Base-by-base conservation (phyloP, 2,329 filamentous ascomycete genomes). In the Botrytis porri region DNA sequence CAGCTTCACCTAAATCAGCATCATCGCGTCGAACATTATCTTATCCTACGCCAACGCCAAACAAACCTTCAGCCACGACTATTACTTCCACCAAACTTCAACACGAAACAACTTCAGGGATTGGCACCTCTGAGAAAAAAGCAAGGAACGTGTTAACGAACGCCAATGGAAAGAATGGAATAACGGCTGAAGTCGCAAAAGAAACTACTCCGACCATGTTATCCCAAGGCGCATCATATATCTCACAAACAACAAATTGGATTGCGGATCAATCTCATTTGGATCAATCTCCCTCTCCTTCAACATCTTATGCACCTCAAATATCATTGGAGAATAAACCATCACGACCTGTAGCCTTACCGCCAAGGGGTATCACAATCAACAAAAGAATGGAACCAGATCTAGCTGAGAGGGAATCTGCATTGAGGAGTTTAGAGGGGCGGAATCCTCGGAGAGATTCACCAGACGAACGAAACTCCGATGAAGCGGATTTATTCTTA, bases 401-500 rank as follows among this genome's bases (percentile, higher is more conserved):
- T 59, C 35, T 60, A 35, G 25, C 37, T 41, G 70, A 43, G 48
- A 67, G 48, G 32, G 75, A 71, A 54, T 65, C 67, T 37, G 79
- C 80, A 20, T 63, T 80, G 60, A 74, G 75, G 62, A 77, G 77
- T 35, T 69, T 78, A 45, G 79, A 80, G 29, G 77, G 77, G 35
- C 76, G 73, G 59, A 72, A 74, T 37, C 65, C 74, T 29, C 69
- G 70, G 43, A 69, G 69, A 65, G 70, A 73, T 57, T 71, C 75
- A 29, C 75, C 73, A 43, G 79, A 80, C 48, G 77, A 79, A 43
- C 75, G 77, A n/a, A 75, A 75, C 51, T 80, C 78, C 66, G 80
- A 81, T 73, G 79, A 80, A 35, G 78, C 77, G 48, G 80, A 81
- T 75, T 71, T 81, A 18, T 81, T 80, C 54, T 74, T 81, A 5